Conservation (phyloP, 2,329 filamentous ascomycete species). For the Graphiopsis chlorocephala region DNA sequence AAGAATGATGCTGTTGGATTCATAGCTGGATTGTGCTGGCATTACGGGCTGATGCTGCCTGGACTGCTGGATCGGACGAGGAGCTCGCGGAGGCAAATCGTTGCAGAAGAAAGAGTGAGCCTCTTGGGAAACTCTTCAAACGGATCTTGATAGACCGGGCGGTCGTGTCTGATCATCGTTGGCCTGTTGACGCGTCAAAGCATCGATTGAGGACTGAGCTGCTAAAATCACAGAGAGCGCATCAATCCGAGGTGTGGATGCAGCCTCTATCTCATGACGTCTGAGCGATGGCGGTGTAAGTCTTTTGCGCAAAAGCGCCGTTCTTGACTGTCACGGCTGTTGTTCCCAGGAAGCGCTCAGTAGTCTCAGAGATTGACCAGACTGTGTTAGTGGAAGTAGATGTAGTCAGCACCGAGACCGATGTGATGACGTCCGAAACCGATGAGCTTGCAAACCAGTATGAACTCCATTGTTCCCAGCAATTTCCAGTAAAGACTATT, state of each 20-base stretch:
- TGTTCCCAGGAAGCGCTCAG: not conserved
- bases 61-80: conserved; percentile 18
- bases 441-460: not conserved
- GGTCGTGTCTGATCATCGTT: no score
- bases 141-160: not conserved
- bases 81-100: not conserved
- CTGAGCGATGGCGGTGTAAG: not conserved
- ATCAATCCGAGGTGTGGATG: not conserved
- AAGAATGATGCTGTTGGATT: conserved; percentile 90
- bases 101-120: not conserved
- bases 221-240: not conserved
- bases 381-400: not conserved
- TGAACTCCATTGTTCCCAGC: not conserved
- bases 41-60: conserved; percentile 58
- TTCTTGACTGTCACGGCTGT: not conserved
- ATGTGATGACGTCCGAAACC: not conserved
- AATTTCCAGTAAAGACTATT: not conserved
- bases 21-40: conserved; percentile 73
- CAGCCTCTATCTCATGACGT: not conserved
- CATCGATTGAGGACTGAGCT: not conserved
- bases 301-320: not conserved
- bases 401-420: no score
- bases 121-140: not conserved
- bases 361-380: not conserved
- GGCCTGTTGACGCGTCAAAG: no score